phyloP scores from a whole-genome alignment of 306 rosid species.

The Casuarina glauca region DNA sequence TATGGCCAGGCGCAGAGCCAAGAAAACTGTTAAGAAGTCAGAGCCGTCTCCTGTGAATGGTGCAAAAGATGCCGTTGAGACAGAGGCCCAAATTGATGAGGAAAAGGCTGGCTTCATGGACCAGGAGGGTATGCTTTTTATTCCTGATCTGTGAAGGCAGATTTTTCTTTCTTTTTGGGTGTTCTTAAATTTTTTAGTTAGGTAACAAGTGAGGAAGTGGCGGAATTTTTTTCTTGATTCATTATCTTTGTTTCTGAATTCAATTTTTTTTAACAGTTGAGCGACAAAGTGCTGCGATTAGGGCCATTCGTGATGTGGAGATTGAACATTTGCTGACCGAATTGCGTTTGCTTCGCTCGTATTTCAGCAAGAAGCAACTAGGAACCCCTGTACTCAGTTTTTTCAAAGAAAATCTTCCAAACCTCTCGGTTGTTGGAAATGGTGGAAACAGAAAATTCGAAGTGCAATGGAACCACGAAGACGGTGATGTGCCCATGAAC shows the following conservation, averaged over 20 bases:
- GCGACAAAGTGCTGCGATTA: constrained; percentile 61
- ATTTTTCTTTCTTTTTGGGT: too few species aligned
- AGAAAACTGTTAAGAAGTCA: constrained; percentile 31
- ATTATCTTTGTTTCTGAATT: not conserved
- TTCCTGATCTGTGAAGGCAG: too few species aligned
- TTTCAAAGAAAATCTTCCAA: constrained; percentile 54
- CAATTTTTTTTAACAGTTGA: constrained; percentile 40
- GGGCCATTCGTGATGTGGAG: constrained; percentile 79
- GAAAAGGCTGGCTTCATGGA: constrained; percentile 41
- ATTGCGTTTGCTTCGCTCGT: constrained; percentile 62
- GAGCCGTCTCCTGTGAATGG: constrained; percentile 17
- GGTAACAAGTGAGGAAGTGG: not conserved
- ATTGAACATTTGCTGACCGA: constrained; percentile 62
- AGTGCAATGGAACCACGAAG: constrained; percentile 45
- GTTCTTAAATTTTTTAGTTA: too few species aligned
- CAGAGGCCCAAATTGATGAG: constrained; percentile 32
- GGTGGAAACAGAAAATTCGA: constrained; percentile 44
- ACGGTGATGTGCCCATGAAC: constrained; percentile 28
- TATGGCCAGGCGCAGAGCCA: constrained; percentile 60
- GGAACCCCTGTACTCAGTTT: constrained; percentile 47
- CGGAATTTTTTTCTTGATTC: not conserved
- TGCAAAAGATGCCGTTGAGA: constrained; percentile 13
- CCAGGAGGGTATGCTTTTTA: constrained; percentile 46
- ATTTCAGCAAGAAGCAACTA: constrained; percentile 57
- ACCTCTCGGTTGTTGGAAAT: constrained; percentile 42